Conservation (phyloP, 1,284 basidiomycete species). For the Salmacisia buchloeana region DNA sequence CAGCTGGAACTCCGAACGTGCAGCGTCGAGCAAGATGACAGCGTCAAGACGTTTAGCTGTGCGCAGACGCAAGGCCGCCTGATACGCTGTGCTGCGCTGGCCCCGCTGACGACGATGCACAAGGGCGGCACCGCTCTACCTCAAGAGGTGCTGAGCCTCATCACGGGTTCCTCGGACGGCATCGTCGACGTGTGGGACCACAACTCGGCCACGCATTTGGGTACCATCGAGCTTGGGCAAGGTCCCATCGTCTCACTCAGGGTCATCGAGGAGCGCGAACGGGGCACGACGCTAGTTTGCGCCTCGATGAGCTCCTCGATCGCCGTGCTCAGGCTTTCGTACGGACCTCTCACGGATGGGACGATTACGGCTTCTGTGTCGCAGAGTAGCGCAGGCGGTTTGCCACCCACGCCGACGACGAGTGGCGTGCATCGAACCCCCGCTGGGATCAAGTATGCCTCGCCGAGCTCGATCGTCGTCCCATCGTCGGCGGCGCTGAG, state of each 20-base stretch:
- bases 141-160: neutral
- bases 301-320: neutral
- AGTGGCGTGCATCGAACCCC: neutral
- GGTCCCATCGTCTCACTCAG: neutral
- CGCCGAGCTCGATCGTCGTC: neutral
- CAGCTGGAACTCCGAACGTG: neutral
- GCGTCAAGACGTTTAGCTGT: neutral
- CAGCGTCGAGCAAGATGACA: neutral
- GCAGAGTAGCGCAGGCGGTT: conserved; percentile 1
- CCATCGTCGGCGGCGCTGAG: neutral
- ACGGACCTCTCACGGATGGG: neutral
- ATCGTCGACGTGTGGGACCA: conserved; percentile 1
- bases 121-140: neutral
- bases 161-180: conserved; percentile 1
- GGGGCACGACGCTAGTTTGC: neutral
- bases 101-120: neutral
- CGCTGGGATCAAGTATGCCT: conserved; percentile 1
- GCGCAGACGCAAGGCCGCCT: neutral
- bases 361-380: neutral
- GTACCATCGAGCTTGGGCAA: neutral
- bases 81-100: neutral
- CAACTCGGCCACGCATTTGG: neutral
- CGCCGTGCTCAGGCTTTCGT: neutral
- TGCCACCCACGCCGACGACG: neutral
- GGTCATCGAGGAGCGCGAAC: conserved; percentile 1